A percentile compares a stretch with the other conserved stretches of the same genome.
Evolutionary conservation across 2,329 filamentous ascomycete genomes (phyloP).

Genomic region (Aureobasidium sp.): DNA sequence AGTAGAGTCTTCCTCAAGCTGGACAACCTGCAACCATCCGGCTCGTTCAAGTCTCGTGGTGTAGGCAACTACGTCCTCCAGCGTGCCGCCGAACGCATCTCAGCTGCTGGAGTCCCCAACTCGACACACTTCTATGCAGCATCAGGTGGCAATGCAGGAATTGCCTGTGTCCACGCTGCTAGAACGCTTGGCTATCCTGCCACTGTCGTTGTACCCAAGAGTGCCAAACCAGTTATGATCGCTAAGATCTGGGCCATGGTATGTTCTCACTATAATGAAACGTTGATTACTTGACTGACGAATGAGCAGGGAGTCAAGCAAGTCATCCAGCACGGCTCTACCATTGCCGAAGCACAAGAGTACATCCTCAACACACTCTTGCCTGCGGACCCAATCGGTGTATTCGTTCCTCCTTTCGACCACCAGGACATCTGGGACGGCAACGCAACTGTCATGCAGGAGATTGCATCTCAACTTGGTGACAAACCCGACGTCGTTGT

Average conservation of each 20-base stretch:
- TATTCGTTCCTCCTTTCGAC: constrained; percentile 67
- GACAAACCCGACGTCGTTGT: constrained; percentile 60
- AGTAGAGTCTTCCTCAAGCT: constrained; percentile 78
- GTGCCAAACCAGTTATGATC: constrained; percentile 63
- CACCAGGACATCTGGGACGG: constrained; percentile 62
- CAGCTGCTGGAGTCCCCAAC: constrained; percentile 31
- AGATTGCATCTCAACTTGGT: constrained; percentile 39
- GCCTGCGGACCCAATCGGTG: constrained; percentile 30
- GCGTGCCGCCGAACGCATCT: constrained; percentile 31
- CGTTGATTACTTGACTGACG: not conserved
- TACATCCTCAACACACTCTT: constrained; percentile 44
- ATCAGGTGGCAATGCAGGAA: constrained; percentile 76
- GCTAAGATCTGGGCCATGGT: constrained; percentile 58
- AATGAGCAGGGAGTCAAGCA: constrained; percentile 47
- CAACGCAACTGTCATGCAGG: constrained; percentile 52
- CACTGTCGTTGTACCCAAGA: constrained; percentile 67
- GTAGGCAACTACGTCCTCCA: constrained; percentile 63
- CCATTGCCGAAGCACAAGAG: constrained; percentile 62
- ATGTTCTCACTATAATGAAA: not conserved
- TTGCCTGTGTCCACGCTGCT: constrained; percentile 72
- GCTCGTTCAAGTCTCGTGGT: constrained; percentile 71
- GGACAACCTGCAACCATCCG: constrained; percentile 75
- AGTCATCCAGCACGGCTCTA: constrained; percentile 63
- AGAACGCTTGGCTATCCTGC: constrained; percentile 55
- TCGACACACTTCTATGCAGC: constrained; percentile 68